A percentile compares a stretch with the other conserved stretches of the same genome.
These are phyloP conservation scores for Melastoma malabathricum DNA, from an alignment of 345 rosid species.

Conservation along the genomic window DNA sequence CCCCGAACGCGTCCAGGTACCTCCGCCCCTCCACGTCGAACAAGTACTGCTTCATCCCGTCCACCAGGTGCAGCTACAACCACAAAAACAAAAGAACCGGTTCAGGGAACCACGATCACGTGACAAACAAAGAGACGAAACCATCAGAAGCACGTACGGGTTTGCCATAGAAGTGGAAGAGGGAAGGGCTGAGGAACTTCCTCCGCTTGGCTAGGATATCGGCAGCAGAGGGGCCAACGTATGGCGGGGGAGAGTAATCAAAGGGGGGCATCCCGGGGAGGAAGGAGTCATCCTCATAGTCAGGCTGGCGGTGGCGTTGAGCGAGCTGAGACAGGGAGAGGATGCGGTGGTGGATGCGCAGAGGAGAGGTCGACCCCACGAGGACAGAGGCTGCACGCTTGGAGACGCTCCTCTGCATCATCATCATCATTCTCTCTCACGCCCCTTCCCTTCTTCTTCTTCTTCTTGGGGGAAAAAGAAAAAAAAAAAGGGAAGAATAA, in stretches of 20 bases:
- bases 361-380: background rate
- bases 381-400: no score
- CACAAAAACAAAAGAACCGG: background rate
- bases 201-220: constrained; percentile 53
- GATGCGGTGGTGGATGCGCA: constrained; percentile 24
- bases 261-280: constrained; percentile 59
- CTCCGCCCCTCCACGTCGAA: constrained; percentile 78
- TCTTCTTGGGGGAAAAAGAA: no score
- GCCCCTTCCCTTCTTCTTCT: no score
- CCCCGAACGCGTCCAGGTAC: constrained; percentile 81
- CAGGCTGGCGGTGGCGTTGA: no score
- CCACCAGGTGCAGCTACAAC: constrained; percentile 65
- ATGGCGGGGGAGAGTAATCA: constrained; percentile 80
- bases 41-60: constrained; percentile 90
- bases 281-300: no score
- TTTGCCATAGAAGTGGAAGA: constrained; percentile 38
- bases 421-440: no score
- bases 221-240: constrained; percentile 64
- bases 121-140: background rate
- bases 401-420: no score
- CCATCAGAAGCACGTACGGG: no score
- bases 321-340: constrained; percentile 30
- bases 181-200: constrained; percentile 72
- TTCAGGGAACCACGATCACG: no score
- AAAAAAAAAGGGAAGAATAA: no score